Evolutionary conservation across 768 basidiomycete species (phyloP), one percentile per base, ranked within the genome.

Genomic region (Boletus sp.): DNA sequence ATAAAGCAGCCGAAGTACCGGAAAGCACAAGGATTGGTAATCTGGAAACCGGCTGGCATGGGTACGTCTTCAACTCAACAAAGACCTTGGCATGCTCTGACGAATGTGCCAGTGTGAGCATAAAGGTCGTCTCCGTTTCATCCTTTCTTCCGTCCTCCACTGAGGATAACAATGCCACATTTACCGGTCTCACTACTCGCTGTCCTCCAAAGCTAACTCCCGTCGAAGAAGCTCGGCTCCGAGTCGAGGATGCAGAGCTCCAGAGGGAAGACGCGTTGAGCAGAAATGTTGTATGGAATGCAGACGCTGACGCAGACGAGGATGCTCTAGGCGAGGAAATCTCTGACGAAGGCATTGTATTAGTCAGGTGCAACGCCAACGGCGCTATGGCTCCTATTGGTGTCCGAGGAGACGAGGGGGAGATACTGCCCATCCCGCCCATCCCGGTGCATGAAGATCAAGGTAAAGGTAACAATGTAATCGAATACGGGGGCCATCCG

Each of bases 121-220:
- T 93, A 54, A 85, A 78, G 50, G 80, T 93, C 28, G 78, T 85
- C 15, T 92, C 91, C 0, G 83, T 94, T 44, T 83, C 88, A 1
- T 81, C 81, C 5, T 88, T 84, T 61, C 77, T 94, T 24, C 92
- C 92, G 3, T 83, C 83, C 4, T 77, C 78, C 17, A 76, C 73
- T 3, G 83, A 85, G 52, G 76, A 86, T 58, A 81, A 89, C 48
- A 74, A 82, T 56, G 81, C 81, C 5, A 68, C 77, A 1, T 86
- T 85, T 63, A 67, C 76, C 4, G 87, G 86, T 29, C 82, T 74
- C 1, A 69, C 75, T 11, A 55, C 60, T 3, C 58, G 59, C 35
- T 62, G 63, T 54, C 71, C 71, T 15, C 76, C 77, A 9, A 72
- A 69, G 50, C 73, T 84, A 2, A 84, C 84, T 1, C 84, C 86